Percentiles rank a stretch among this genome's conserved stretches.
These are phyloP conservation scores for Pyrenopolyporus hunteri DNA, from an alignment of 495 filamentous ascomycete genomes.

Conservation along the genomic window DNA sequence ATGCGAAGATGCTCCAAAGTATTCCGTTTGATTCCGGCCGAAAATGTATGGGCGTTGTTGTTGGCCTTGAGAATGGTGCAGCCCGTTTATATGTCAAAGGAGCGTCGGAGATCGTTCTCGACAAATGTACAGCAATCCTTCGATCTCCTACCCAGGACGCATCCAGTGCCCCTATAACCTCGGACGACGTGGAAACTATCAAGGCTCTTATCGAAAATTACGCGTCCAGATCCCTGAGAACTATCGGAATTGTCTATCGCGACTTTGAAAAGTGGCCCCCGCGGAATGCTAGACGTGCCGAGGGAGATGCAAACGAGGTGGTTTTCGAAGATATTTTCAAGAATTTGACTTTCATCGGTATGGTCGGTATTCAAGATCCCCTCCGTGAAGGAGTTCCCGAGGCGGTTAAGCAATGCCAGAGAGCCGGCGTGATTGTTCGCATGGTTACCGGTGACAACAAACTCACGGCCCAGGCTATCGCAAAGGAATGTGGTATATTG, in stretches of 20 bases:
- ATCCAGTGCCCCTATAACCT: constrained; percentile 59
- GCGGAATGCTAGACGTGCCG: constrained; percentile 64
- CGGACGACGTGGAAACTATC: constrained; percentile 64
- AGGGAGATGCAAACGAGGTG: constrained; percentile 72
- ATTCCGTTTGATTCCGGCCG: constrained; percentile 85
- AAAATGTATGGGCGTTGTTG: constrained; percentile 89
- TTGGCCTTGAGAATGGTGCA: constrained; percentile 66
- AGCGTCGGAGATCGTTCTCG: constrained; percentile 84
- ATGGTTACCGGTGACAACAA: constrained; percentile 94
- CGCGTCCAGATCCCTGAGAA: constrained; percentile 80
- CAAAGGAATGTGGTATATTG: constrained; percentile 81
- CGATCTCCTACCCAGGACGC: constrained; percentile 69
- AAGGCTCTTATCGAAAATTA: constrained; percentile 74
- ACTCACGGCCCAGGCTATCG: constrained; percentile 81
- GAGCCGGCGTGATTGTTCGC: constrained; percentile 80
- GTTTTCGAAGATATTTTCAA: constrained; percentile 78
- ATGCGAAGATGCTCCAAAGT: constrained; percentile 71
- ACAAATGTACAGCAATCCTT: constrained; percentile 73
- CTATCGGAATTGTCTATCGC: constrained; percentile 84
- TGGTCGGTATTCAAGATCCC: constrained; percentile 90
- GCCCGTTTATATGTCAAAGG: constrained; percentile 82
- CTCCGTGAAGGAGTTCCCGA: constrained; percentile 79
- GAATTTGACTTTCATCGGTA: constrained; percentile 74
- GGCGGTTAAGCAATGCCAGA: constrained; percentile 75
- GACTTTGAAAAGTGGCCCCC: constrained; percentile 94